Percentiles rank a stretch among this genome's conserved stretches.
Evolutionary conservation across 2,329 filamentous ascomycete genomes (phyloP).

Genomic region (Chaetomiaceae sp.): DNA sequence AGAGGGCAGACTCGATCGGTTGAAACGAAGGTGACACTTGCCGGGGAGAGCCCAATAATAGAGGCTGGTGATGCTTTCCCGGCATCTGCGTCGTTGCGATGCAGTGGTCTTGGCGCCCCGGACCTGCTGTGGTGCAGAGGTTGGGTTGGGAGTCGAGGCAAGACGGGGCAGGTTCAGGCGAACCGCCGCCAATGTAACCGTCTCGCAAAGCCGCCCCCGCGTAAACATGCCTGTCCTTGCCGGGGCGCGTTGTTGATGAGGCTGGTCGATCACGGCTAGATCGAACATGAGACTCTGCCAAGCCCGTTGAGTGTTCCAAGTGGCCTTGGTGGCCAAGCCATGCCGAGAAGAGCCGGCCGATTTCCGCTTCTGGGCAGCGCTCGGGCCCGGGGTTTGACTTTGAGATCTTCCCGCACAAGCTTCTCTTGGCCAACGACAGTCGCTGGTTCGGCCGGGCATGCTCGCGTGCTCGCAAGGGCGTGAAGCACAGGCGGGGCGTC

Average conservation of each 20-base stretch:
- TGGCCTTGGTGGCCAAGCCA: slow-evolving; percentile 23
- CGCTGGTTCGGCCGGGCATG: neutral
- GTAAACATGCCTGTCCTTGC: neutral
- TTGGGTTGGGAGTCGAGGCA: neutral
- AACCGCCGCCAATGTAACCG: neutral
- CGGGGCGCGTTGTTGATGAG: slow-evolving; percentile 4
- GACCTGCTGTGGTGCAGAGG: neutral
- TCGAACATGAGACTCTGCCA: slow-evolving; percentile 37
- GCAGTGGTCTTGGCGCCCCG: neutral
- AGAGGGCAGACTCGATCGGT: neutral
- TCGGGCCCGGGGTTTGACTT: slow-evolving; percentile 7
- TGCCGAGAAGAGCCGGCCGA: slow-evolving; percentile 14
- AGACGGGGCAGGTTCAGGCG: slow-evolving; percentile 8
- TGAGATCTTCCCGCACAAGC: slow-evolving; percentile 12
- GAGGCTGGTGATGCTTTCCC: neutral
- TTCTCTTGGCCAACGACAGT: slow-evolving; percentile 16
- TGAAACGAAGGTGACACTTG: slow-evolving; percentile 14
- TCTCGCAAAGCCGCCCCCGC: neutral
- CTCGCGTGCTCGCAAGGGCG: slow-evolving; percentile 3
- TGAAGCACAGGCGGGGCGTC: neutral
- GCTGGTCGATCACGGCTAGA: slow-evolving; percentile 29
- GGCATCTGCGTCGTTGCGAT: neutral
- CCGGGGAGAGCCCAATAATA: neutral
- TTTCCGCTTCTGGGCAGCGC: slow-evolving; percentile 15
- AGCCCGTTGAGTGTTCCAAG: slow-evolving; percentile 24